Conservation (phyloP, 2,329 filamentous ascomycete genomes). For the Capronia americana region DNA sequence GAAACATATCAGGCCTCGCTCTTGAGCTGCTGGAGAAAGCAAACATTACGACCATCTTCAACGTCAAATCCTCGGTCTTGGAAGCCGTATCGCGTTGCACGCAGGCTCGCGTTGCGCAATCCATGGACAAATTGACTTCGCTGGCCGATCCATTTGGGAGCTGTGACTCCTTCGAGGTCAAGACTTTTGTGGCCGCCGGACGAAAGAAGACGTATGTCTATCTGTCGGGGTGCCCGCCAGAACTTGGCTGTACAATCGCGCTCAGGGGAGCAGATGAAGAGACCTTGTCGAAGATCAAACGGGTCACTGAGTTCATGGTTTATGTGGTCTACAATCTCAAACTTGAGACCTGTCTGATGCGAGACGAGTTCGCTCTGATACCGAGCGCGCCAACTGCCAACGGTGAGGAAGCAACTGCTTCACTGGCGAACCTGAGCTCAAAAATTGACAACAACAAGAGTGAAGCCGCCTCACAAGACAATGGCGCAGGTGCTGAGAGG, state of each 20-base stretch:
- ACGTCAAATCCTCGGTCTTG: constrained; percentile 94
- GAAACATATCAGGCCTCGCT: constrained; percentile 88
- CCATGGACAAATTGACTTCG: constrained; percentile 88
- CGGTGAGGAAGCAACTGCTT: constrained; percentile 10
- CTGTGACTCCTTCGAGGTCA: constrained; percentile 89
- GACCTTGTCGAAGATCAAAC: constrained; percentile 79
- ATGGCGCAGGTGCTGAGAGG: constrained; percentile 28
- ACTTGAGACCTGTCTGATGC: constrained; percentile 90
- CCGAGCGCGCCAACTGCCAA: constrained; percentile 51
- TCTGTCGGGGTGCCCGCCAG: constrained; percentile 84
- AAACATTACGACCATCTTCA: constrained; percentile 91
- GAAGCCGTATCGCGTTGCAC: constrained; percentile 93
- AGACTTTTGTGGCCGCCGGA: constrained; percentile 86
- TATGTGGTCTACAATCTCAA: constrained; percentile 99
- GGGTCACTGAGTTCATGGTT: constrained; percentile 97
- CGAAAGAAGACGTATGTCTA: constrained; percentile 95
- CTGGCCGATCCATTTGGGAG: constrained; percentile 76
- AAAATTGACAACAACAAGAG: constrained; percentile 9
- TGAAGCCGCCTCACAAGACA: constrained; percentile 8
- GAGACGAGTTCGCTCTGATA: constrained; percentile 88
- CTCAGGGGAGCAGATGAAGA: constrained; percentile 78
- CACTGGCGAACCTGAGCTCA: neutral
- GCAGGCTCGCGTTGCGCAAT: constrained; percentile 90
- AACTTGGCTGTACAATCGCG: constrained; percentile 93
- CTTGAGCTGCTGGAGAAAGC: constrained; percentile 86